Conservation (phyloP, 257 asterid species). For the Petunia axillaris region DNA sequence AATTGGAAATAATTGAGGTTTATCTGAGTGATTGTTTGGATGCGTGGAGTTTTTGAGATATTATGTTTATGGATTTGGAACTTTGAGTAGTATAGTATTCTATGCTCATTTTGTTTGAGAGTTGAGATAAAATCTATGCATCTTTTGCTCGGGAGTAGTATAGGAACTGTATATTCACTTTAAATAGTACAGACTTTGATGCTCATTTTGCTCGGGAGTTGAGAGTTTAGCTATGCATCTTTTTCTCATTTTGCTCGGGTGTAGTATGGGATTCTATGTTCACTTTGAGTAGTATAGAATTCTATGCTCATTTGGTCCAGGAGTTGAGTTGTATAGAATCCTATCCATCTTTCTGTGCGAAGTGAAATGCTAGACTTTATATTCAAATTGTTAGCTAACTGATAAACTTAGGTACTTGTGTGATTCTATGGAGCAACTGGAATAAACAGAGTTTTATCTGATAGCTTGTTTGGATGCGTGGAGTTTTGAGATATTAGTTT, state of each 20-base stretch:
- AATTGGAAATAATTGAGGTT: constrained; percentile 10
- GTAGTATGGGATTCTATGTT: too few relatives aligned
- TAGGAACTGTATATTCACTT: too few relatives aligned
- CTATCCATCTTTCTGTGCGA: background rate
- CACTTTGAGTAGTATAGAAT: too few relatives aligned
- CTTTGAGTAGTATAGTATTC: constrained; percentile 8
- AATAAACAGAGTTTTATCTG: background rate
- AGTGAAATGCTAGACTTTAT: background rate
- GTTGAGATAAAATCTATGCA: background rate
- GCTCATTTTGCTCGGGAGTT: too few relatives aligned
- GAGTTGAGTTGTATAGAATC: too few relatives aligned
- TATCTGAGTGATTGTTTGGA: background rate
- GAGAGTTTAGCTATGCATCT: too few relatives aligned
- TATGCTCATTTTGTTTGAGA: constrained; percentile 17
- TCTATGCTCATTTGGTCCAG: too few relatives aligned
- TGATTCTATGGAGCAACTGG: background rate
- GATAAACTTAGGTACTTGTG: background rate
- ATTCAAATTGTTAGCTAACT: background rate
- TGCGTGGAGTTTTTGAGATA: background rate
- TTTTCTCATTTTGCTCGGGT: too few relatives aligned
- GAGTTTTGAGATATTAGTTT: too few relatives aligned
- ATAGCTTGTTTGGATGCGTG: too few relatives aligned
- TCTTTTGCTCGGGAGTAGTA: too few relatives aligned
- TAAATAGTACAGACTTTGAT: too few relatives aligned
- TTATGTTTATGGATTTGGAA: background rate